These are phyloP conservation scores for Arabidopsis arenosa DNA, from an alignment of 345 rosid genomes.

Conservation along the genomic window DNA sequence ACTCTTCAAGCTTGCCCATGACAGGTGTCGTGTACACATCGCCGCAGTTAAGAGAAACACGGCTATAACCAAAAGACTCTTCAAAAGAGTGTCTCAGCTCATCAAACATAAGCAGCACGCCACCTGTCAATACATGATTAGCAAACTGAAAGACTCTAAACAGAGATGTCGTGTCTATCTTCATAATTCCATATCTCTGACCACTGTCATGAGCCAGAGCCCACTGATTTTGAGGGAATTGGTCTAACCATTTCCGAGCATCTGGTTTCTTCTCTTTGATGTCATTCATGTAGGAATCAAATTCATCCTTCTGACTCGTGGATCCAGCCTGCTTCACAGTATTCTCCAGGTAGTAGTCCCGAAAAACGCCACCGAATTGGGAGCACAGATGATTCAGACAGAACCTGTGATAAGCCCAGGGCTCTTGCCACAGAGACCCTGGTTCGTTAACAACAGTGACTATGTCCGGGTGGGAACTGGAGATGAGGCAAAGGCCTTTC, in stretches of 20 bases:
- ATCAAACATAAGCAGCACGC: not conserved
- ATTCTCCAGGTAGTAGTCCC: not conserved
- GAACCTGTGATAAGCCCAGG: constrained; percentile 26
- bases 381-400: not conserved
- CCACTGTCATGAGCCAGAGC: constrained; percentile 29
- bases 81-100: not conserved
- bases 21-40: not conserved
- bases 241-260: constrained; percentile 19
- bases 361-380: not conserved
- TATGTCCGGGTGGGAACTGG: not conserved
- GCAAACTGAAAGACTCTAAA: not conserved
- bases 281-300: constrained; percentile 2
- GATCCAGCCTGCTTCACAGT: not conserved
- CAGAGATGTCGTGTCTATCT: not conserved
- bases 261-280: not conserved
- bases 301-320: not conserved
- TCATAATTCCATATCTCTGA: constrained; percentile 9
- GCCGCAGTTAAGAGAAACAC: not conserved
- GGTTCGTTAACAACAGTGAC: not conserved
- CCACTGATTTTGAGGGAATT: constrained; percentile 17
- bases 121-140: not conserved
- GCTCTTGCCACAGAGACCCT: constrained; percentile 1
- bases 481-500: not conserved
- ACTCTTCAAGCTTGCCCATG: not conserved
- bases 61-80: not conserved